Conservation (phyloP, 345 rosid genomes). For the Trapa incisa region DNA sequence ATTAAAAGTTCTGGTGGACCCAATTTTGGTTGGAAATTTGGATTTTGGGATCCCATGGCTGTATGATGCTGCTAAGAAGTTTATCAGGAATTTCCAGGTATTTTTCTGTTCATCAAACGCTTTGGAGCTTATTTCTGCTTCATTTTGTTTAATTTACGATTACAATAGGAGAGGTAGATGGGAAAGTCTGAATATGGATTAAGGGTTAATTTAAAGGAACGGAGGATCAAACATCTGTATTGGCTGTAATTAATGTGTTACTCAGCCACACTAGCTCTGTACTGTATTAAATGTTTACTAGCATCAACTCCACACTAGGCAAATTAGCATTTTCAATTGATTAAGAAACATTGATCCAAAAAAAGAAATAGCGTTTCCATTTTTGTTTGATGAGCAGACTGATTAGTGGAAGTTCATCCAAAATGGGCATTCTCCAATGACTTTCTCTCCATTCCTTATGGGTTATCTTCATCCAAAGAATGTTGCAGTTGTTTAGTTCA, state of each 20-base stretch:
- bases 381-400: too few relatives aligned
- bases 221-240: neutral
- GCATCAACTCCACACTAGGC: too few relatives aligned
- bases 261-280: neutral
- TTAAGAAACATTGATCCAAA: too few relatives aligned
- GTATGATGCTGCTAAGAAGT: conserved; percentile 77
- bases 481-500: neutral
- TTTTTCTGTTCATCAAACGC: conserved; percentile 8
- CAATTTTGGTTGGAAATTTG: conserved; percentile 78
- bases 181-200: neutral
- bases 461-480: neutral
- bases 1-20: conserved; percentile 62
- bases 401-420: too few relatives aligned
- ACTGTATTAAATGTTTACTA: too few relatives aligned
- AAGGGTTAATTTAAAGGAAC: neutral
- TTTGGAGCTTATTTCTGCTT: neutral
- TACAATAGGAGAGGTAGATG: too few relatives aligned
- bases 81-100: conserved; percentile 60
- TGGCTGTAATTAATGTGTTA: neutral
- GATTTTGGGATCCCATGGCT: conserved; percentile 94
- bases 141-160: neutral
- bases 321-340: too few relatives aligned
- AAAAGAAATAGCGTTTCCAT: too few relatives aligned
- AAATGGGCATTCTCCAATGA: too few relatives aligned
- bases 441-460: too few relatives aligned